Conservation (phyloP, 176 grass and related monocot species). For the Avena sativa region DNA sequence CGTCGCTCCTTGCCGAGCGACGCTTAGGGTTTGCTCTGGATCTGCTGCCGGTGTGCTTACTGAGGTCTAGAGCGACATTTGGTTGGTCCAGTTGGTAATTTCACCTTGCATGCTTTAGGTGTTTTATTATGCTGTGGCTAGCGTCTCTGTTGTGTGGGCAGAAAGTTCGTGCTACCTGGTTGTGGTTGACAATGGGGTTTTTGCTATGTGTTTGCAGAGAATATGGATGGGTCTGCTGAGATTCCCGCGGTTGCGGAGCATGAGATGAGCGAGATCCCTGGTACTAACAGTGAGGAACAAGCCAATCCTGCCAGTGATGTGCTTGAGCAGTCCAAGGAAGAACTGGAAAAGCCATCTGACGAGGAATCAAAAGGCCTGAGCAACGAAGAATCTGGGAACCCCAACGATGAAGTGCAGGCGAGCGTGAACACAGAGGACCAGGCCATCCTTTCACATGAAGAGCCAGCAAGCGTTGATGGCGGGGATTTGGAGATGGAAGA, state of each 20-base stretch:
- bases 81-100: not conserved
- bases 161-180: not conserved
- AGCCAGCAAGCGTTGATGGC: not conserved
- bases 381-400: slow-evolving; percentile 39
- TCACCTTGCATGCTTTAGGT: not conserved
- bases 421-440: slow-evolving; percentile 7
- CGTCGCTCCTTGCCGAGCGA: not conserved
- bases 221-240: slow-evolving; percentile 62
- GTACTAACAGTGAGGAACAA: slow-evolving; percentile 37
- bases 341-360: slow-evolving; percentile 22
- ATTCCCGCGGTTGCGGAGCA: slow-evolving; percentile 44
- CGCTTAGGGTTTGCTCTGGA: not conserved
- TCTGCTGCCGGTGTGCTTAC: not conserved
- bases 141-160: not conserved
- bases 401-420: slow-evolving; percentile 24
- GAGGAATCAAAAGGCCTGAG: slow-evolving; percentile 27
- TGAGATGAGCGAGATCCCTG: slow-evolving; percentile 42
- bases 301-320: slow-evolving; percentile 12
- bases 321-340: slow-evolving; percentile 44
- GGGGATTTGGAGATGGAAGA: slow-evolving; percentile 48
- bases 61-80: not conserved
- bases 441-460: slow-evolving; percentile 32
- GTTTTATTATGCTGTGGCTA: not conserved
- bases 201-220: slow-evolving; percentile 44
- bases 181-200: slow-evolving; percentile 19